phyloP scores from a whole-genome alignment of 441 rosid genomes.

The Brassica hybrid region DNA sequence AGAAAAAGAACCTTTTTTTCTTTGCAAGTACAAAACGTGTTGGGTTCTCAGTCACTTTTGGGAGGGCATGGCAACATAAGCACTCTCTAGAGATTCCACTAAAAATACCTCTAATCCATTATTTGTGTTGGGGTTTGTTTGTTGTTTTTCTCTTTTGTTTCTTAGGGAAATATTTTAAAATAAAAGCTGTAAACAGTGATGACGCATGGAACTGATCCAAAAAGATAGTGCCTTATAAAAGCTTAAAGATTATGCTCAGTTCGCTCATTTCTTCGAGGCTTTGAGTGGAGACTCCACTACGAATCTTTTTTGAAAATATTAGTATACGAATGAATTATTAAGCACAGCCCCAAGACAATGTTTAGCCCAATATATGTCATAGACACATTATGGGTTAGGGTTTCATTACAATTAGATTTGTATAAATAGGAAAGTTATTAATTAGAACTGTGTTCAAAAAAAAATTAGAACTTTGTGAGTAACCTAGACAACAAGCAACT shows the following conservation, averaged over 20 bases:
- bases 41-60: neutral
- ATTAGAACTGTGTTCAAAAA: too few species aligned
- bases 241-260: neutral
- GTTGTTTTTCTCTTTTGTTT: neutral
- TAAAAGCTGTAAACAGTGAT: neutral
- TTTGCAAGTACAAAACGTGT: neutral
- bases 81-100: neutral
- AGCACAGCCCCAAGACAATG: neutral
- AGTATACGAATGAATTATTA: neutral
- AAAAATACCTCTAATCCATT: neutral
- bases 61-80: neutral
- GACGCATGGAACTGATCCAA: neutral
- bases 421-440: too few species aligned
- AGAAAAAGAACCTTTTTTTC: neutral
- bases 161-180: neutral
- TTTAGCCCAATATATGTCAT: too few species aligned
- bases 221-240: neutral
- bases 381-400: too few species aligned
- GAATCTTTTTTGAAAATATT: neutral
- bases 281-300: constrained; percentile 8
- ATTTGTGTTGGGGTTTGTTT: neutral
- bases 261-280: neutral
- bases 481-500: too few species aligned
- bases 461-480: too few species aligned
- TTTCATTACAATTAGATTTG: too few species aligned